Evolutionary conservation across 2,329 filamentous ascomycete species (phyloP).

Genomic region (Diaporthe amygdali): DNA sequence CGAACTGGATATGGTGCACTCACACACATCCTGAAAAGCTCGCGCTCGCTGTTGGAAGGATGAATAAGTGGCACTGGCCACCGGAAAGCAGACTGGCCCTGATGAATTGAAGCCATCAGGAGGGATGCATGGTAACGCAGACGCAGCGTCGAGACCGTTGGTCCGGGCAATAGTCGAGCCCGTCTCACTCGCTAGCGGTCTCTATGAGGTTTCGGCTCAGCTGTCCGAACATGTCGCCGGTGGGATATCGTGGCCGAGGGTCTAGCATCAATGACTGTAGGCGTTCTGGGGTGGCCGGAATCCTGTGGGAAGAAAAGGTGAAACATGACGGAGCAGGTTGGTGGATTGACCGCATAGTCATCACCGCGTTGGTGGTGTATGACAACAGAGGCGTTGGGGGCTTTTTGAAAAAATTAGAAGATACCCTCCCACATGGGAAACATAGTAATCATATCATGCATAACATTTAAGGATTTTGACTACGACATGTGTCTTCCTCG

Average conservation of each 20-base stretch:
- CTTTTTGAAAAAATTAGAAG: constrained; percentile 11
- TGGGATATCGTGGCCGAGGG: too few relatives aligned
- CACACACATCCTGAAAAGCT: background rate
- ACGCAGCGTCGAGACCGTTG: too few relatives aligned
- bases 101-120: background rate
- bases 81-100: background rate
- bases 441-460: background rate
- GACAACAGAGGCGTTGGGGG: background rate
- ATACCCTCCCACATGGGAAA: constrained; percentile 25
- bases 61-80: too few relatives aligned
- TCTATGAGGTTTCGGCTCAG: too few relatives aligned
- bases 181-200: too few relatives aligned
- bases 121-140: background rate
- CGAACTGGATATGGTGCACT: background rate
- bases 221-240: too few relatives aligned
- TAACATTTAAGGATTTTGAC: background rate
- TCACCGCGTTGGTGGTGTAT: background rate
- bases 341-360: background rate
- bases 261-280: background rate
- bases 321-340: background rate
- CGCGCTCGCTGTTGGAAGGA: background rate
- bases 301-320: background rate
- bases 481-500: background rate
- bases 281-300: background rate
- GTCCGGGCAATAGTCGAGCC: too few relatives aligned